phyloP scores from a whole-genome alignment of 768 basidiomycete genomes.

The Pleurotus cornucopiae region DNA sequence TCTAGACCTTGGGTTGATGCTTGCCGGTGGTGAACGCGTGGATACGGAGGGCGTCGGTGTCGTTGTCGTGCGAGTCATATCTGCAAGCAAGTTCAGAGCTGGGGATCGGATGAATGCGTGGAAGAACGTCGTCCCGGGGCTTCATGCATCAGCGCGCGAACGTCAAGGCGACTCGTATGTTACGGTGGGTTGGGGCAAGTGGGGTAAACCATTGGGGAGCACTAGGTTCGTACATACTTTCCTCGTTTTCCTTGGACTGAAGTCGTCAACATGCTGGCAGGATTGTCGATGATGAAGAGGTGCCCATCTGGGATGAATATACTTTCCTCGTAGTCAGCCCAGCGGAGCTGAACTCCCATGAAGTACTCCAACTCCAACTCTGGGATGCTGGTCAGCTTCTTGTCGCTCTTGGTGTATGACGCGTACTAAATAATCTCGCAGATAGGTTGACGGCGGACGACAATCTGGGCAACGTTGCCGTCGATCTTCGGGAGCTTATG shows the following conservation, averaged over 20 bases:
- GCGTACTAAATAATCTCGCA: slow-evolving; percentile 9
- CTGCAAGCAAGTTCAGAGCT: slow-evolving; percentile 46
- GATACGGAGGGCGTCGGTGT: slow-evolving; percentile 66
- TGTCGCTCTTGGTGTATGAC: not conserved
- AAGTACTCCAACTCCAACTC: slow-evolving; percentile 58
- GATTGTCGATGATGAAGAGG: slow-evolving; percentile 57
- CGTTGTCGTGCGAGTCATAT: slow-evolving; percentile 59
- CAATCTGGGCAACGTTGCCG: slow-evolving; percentile 43
- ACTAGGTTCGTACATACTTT: slow-evolving; percentile 36
- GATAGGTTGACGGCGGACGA: slow-evolving; percentile 45
- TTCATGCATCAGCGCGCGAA: slow-evolving; percentile 13
- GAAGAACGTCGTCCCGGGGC: slow-evolving; percentile 16
- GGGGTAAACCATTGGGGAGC: slow-evolving; percentile 63
- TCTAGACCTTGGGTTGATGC: slow-evolving; percentile 60
- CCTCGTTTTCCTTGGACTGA: not conserved
- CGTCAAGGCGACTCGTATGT: slow-evolving; percentile 51
- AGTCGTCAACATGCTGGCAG: slow-evolving; percentile 19
- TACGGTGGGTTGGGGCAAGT: slow-evolving; percentile 60
- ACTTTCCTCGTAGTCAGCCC: slow-evolving; percentile 56
- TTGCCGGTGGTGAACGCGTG: slow-evolving; percentile 57
- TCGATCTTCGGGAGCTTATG: slow-evolving; percentile 33
- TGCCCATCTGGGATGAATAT: slow-evolving; percentile 71
- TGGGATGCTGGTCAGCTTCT: slow-evolving; percentile 61
- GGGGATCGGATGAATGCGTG: slow-evolving; percentile 33
- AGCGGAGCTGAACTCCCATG: slow-evolving; percentile 64